Evolutionary conservation across 2,329 filamentous ascomycete species (phyloP), one percentile per base, ranked within the genome.

Genomic region (Dothideomycetidae sp.): DNA sequence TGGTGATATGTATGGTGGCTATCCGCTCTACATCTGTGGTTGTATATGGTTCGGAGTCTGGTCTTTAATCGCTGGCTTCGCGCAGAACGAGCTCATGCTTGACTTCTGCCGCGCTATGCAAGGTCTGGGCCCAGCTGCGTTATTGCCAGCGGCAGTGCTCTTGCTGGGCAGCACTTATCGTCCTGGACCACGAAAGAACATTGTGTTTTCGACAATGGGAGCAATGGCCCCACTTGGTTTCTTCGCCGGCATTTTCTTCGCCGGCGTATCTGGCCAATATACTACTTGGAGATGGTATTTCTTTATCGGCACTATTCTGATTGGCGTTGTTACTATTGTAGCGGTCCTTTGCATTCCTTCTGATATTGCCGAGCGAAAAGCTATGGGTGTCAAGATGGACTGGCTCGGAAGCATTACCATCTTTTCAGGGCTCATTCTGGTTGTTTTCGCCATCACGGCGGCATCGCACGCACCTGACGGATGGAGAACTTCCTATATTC

Each of bases 1-100:
- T 7, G 51, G 52, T 2, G 55, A 58, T 40, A 54, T 55, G 49
- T 51, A 54, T 30, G 53, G 55, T 34, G 55, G 55, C 12, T 58
- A 57, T 35, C 42, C 48, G 0, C 42, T 48, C 2, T 57, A 56
- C 49, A 55, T 57, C 51, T 46, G 50, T 26, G 54, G 54, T 1
- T 44, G 52, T 10, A 35, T 50, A 3, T 58, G 55, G 55, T 48
- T 56, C 3, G 45, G 47, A 4, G 45, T 56, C 17, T 58, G 55
- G 55, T 51, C 50, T 1, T 33, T 55, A 10, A 44, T 57, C 2
- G 53, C 53, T 10, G 55, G 52, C 13, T 56, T 57, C 38, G 43
- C 47, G 11, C 38, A 38, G 11, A 44, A 41, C 5, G 32, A 36
- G 11, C 32, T 47, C 3, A 31, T 55, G 13, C 45, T 58, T 2